Base-by-base conservation (phyloP, 495 filamentous ascomycete species). In the Collariella sp. region DNA sequence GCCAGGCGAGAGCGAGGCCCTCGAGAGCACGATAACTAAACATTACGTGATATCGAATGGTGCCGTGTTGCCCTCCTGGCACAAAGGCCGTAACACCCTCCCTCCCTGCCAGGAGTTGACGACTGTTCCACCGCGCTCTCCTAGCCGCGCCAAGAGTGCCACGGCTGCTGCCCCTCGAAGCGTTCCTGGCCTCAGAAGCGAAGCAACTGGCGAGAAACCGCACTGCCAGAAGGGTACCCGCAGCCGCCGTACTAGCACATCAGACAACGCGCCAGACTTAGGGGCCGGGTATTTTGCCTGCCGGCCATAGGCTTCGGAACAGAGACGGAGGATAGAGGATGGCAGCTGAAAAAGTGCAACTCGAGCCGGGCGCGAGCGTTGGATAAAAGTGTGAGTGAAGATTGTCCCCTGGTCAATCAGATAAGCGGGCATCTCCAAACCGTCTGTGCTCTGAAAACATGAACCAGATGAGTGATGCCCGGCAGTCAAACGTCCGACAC, bases 121-220 rank as follows among this genome's bases (percentile, higher is more conserved):
- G 44, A 49, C 26, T 23, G 56, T 53, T 50, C 20, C 51, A 54
- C 45, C 31, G 46, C 39, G 33, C 34, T 31, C 9, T 38, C 44
- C 38, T 38, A 53, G 20, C 56, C 50, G 56, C 45, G 45, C 50
- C 45, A 52, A 50, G 56, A 18, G 56, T 58, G 33, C 39, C 31
- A 58, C 48, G 15, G 16, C 42, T 23, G 18, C 26, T 42, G 20
- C 26, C 40, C 16, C 34, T 10, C 24, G 20, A n/a, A n/a, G 41
- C 50, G 24, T 34, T 18, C n/a, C 39, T 55, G 18, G 13, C 29
- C 44, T 11, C 34, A 34, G 33, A 6, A 40, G n/a, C 39, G 26
- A 1, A 13, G 12, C 18, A 15, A 23, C 13, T 20, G 13, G 20
- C 12, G 20, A 49, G 33, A 9, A 23, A 19, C 19, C 13, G 36